Conservation (phyloP, 2,329 filamentous ascomycete species). For the Ceratocystis cacaofunesta region DNA sequence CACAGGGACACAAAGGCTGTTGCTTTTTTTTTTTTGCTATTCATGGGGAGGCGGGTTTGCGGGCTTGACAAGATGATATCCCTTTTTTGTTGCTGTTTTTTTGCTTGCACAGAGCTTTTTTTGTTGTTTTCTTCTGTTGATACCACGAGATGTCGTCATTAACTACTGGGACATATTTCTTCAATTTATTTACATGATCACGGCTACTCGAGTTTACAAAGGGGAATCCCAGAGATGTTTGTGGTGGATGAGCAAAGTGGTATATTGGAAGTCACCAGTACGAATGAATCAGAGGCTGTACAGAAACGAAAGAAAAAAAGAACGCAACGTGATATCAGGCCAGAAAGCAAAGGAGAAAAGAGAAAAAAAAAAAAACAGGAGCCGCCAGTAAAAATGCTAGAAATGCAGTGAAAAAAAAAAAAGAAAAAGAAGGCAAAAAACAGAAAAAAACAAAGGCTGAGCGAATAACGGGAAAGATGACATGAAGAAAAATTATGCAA, state of each 20-base stretch:
- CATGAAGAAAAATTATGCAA: background rate
- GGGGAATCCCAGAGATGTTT: too few relatives aligned
- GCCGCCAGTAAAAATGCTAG: too few relatives aligned
- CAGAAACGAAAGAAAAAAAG: background rate
- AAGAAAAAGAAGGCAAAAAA: background rate
- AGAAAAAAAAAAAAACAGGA: background rate
- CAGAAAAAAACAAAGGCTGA: background rate
- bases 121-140: background rate
- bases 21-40: background rate
- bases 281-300: background rate
- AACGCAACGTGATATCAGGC: background rate
- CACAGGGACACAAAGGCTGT: background rate
- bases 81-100: background rate
- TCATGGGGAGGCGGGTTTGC: background rate
- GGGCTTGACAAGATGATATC: background rate
- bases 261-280: background rate
- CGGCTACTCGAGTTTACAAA: background rate
- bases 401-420: background rate
- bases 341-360: background rate
- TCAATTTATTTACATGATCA: background rate
- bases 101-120: background rate
- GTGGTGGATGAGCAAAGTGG: background rate
- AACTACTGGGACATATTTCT: background rate
- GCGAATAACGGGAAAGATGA: background rate
- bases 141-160: background rate